A percentile compares a stretch with the other conserved stretches of the same genome.
These are phyloP conservation scores for Gossypium stocksii DNA, from an alignment of 345 rosid species.

Conservation along the genomic window DNA sequence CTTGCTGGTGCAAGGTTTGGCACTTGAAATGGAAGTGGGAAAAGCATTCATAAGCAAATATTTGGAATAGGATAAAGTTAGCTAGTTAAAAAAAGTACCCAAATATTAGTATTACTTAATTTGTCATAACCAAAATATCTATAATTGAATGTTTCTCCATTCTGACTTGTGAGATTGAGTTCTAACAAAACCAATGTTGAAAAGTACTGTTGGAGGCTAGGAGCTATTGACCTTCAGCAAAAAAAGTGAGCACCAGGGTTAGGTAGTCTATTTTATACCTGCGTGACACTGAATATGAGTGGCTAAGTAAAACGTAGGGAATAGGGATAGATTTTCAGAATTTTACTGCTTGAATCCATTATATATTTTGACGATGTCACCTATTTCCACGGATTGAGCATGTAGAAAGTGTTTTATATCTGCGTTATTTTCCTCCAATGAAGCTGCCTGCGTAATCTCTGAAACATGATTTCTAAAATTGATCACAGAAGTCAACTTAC, in stretches of 20 bases:
- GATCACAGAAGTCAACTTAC: conserved; percentile 67
- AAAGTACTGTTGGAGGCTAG: not conserved
- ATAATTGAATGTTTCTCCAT: not conserved
- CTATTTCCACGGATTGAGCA: not conserved
- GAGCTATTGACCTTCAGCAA: not conserved
- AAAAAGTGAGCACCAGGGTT: not conserved
- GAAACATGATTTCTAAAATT: conserved; percentile 11
- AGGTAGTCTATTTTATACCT: not conserved
- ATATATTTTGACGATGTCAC: not conserved
- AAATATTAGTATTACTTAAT: not conserved
- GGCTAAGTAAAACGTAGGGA: not conserved
- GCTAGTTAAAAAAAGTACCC: not conserved
- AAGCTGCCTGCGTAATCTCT: not conserved
- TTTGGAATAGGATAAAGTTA: not conserved
- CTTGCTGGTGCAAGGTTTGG: not conserved
- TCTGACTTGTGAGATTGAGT: not conserved
- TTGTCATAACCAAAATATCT: not conserved
- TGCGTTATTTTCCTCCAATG: not conserved
- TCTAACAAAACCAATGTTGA: not conserved
- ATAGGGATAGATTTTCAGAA: not conserved
- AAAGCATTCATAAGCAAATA: not conserved
- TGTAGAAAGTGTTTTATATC: not conserved
- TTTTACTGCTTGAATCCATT: not conserved
- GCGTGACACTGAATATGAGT: not conserved
- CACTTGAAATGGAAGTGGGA: not conserved